Evolutionary conservation across 768 basidiomycete species (phyloP).

Genomic region (Hysterangium stoloniferum): DNA sequence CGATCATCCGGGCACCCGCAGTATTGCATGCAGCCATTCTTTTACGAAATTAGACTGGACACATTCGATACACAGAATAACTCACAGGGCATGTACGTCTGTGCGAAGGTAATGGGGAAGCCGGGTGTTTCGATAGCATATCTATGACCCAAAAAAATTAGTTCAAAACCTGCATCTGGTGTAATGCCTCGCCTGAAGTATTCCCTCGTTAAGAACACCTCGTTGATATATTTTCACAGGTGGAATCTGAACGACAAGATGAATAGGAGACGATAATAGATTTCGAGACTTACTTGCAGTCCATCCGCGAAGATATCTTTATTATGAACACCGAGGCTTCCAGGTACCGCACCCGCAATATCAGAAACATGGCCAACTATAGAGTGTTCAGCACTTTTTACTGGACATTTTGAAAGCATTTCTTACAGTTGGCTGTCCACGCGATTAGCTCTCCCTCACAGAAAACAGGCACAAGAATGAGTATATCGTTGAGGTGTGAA

Average conservation of each 20-base stretch:
- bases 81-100: conserved; percentile 3
- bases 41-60: neutral
- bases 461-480: conserved; percentile 24
- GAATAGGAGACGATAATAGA: neutral
- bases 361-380: neutral
- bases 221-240: neutral
- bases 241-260: neutral
- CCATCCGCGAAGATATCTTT: neutral
- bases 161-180: neutral
- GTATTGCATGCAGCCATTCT: conserved; percentile 1
- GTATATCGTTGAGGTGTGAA: conserved; percentile 26
- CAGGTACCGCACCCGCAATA: neutral
- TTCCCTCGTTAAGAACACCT: neutral
- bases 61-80: neutral
- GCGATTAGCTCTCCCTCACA: conserved; percentile 22
- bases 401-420: neutral
- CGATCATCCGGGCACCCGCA: neutral
- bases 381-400: neutral
- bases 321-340: neutral
- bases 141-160: neutral
- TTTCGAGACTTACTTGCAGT: neutral
- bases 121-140: conserved; percentile 1
- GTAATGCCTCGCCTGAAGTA: neutral
- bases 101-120: conserved; percentile 1
- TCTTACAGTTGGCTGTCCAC: conserved; percentile 23